Evolutionary conservation across 495 filamentous ascomycete species (phyloP), one percentile per base, ranked within the genome.

Genomic region (Polyplosphaeria fusca): DNA sequence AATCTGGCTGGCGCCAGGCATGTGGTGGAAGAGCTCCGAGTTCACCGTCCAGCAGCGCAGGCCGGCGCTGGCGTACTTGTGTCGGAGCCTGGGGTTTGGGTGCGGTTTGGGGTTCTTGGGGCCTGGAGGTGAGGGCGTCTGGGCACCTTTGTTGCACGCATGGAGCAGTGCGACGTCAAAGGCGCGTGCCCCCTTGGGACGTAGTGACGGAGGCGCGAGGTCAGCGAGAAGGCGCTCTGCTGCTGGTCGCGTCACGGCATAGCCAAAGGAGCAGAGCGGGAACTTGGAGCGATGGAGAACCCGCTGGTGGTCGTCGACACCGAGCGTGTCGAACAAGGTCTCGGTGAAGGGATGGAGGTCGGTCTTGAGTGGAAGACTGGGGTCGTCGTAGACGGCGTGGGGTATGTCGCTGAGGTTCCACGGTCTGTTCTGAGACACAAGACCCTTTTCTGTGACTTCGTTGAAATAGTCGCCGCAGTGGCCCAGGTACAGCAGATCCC

Each of bases 241-340:
- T 2, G 67, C 64, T 7, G 63, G 27, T 26, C 66, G 62, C 0
- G 71, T 69, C 47, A 78, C 59, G 7, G 73, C 76, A 55, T 73
- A 76, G 11, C 72, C 76, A 55, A 78, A 77, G 40, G 71, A 71
- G 53, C 76, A 77, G 20, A 78, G 71, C 2, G 75, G 73, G 46
- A 69, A 67, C 0, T 61, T 50, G 16, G 72, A 71, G 30, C 63
- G 50, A 54, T 76, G 75, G 32, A 77, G 66, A 7, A 62, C 57
- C 14, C 76, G 76, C 2, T 48, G 53, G 23, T 66, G 54, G 1
- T 64, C 52, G 0, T 65, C 63, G 2, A 75, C 22, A 4, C 55
- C 38, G 42, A 74, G 22, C 9, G 49, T 45, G 2, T 56, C 28
- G 47, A 70, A 61, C 46, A 70, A 59, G 14, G 26, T 39, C 26